Percentiles rank a stretch among this genome's conserved stretches.
These are phyloP conservation scores for Sporobolomyces phaffii DNA, from an alignment of 768 basidiomycete species.

Conservation along the genomic window DNA sequence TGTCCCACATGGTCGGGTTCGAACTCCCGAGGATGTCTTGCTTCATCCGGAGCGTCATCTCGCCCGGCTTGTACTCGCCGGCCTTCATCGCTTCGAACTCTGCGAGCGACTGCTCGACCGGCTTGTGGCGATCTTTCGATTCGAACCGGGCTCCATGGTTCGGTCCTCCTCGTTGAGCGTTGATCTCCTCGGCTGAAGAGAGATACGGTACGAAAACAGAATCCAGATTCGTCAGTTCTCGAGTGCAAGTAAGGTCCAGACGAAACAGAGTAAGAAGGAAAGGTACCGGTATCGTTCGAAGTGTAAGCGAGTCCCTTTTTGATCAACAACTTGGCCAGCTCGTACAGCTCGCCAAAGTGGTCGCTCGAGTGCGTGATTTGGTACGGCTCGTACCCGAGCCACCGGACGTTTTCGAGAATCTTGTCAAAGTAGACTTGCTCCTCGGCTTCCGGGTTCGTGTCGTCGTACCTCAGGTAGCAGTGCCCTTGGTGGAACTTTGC, in stretches of 20 bases:
- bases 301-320: conserved; percentile 88
- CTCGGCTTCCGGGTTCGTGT: conserved; percentile 97
- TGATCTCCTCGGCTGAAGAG: conserved; percentile 83
- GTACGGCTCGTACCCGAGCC: conserved; percentile 98
- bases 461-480: conserved; percentile 91
- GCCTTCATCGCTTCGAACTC: conserved; percentile 91
- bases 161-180: conserved; percentile 74
- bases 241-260: background rate
- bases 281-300: conserved; percentile 88
- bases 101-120: conserved; percentile 72
- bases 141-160: conserved; percentile 72
- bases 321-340: conserved; percentile 79
- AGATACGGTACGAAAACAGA: background rate
- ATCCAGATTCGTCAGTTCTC: background rate
- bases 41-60: conserved; percentile 94
- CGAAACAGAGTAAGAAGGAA: background rate
- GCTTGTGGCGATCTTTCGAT: conserved; percentile 78
- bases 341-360: conserved; percentile 81
- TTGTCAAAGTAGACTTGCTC: conserved; percentile 94
- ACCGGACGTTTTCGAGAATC: conserved; percentile 87
- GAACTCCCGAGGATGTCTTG: conserved; percentile 75
- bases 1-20: conserved; percentile 99
- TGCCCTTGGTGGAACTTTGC: conserved; percentile 88
- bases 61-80: conserved; percentile 82
- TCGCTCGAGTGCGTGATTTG: conserved; percentile 99